These are phyloP conservation scores for Chlorella variabilis DNA, from an alignment of 163 green algal genomes.

Conservation along the genomic window DNA sequence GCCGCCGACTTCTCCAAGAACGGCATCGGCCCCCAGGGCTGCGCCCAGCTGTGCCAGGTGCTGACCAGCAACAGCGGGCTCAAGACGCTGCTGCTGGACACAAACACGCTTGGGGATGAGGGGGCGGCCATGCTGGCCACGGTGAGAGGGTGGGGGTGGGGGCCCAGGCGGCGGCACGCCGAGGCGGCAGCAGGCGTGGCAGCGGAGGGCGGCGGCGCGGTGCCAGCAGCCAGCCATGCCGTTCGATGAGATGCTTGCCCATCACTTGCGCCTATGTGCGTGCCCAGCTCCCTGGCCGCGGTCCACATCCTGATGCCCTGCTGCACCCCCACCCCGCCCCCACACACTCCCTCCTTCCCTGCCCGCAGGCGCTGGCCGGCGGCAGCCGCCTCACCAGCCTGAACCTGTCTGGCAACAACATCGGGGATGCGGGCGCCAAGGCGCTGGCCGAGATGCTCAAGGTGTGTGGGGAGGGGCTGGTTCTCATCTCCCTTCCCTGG, in stretches of 20 bases:
- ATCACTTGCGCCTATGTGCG: too few relatives aligned
- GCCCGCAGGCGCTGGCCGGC: constrained; percentile 55
- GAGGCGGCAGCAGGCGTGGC: too few relatives aligned
- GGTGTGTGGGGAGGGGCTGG: constrained; percentile 21
- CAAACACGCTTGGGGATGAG: constrained; percentile 91
- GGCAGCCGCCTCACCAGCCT: constrained; percentile 63
- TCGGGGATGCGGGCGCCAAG: constrained; percentile 77
- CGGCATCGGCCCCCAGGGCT: constrained; percentile 79
- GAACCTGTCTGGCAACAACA: constrained; percentile 76
- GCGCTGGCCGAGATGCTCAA: constrained; percentile 90
- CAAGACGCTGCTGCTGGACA: constrained; percentile 84
- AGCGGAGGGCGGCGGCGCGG: too few relatives aligned
- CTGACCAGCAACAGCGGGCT: constrained; percentile 75
- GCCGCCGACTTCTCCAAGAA: constrained; percentile 88
- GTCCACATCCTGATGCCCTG: too few relatives aligned
- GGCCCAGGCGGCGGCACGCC: background rate
- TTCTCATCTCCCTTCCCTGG: too few relatives aligned
- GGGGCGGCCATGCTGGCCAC: constrained; percentile 79
- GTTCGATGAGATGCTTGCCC: too few relatives aligned
- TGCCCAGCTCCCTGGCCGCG: too few relatives aligned
- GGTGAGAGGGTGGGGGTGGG: constrained; percentile 12
- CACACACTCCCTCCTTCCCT: too few relatives aligned
- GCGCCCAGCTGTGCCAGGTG: constrained; percentile 71
- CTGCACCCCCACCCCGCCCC: too few relatives aligned
- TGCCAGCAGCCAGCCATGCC: too few relatives aligned